A percentile compares a stretch with the other conserved stretches of the same genome.
These are phyloP conservation scores for Alternaria atra DNA, from an alignment of 2,329 filamentous ascomycete genomes.

Conservation along the genomic window DNA sequence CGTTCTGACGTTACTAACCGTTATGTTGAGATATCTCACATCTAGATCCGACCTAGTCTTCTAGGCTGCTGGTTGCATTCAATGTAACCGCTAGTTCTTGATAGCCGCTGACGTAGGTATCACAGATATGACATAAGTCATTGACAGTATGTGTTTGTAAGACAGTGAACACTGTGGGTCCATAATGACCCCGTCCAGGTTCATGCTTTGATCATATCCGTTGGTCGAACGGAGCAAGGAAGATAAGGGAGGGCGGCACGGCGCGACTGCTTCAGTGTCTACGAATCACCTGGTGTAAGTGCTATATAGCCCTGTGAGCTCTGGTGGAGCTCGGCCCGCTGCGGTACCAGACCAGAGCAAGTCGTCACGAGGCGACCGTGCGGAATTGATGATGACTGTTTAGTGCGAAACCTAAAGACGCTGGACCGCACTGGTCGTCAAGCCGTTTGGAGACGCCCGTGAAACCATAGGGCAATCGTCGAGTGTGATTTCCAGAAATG, in stretches of 20 bases:
- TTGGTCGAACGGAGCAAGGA: slow-evolving; percentile 6
- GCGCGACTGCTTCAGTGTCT: slow-evolving; percentile 32
- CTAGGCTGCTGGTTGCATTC: neutral
- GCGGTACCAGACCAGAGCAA: slow-evolving; percentile 19
- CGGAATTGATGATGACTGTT: slow-evolving; percentile 16
- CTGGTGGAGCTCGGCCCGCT: slow-evolving; percentile 39
- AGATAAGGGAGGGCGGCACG: slow-evolving; percentile 41
- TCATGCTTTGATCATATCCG: slow-evolving; percentile 10
- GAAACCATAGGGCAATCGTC: slow-evolving; percentile 3
- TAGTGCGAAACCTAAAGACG: slow-evolving; percentile 9
- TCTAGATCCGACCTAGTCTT: slow-evolving; percentile 5
- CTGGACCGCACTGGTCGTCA: slow-evolving; percentile 2
- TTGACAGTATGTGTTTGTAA: slow-evolving; percentile 13
- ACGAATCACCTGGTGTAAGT: slow-evolving; percentile 36
- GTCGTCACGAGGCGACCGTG: slow-evolving; percentile 17
- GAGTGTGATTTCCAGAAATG: neutral
- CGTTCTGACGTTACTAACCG: neutral
- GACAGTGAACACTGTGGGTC: slow-evolving; percentile 6
- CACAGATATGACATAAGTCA: slow-evolving; percentile 14
- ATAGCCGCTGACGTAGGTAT: slow-evolving; percentile 24
- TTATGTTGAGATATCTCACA: neutral
- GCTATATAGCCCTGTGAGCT: slow-evolving; percentile 19
- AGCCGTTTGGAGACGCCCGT: slow-evolving; percentile 14
- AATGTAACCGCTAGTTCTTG: slow-evolving; percentile 14
- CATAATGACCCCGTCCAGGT: slow-evolving; percentile 10